Conservation (phyloP, 208 protist genomes). For the Crithidia thermophila region DNA sequence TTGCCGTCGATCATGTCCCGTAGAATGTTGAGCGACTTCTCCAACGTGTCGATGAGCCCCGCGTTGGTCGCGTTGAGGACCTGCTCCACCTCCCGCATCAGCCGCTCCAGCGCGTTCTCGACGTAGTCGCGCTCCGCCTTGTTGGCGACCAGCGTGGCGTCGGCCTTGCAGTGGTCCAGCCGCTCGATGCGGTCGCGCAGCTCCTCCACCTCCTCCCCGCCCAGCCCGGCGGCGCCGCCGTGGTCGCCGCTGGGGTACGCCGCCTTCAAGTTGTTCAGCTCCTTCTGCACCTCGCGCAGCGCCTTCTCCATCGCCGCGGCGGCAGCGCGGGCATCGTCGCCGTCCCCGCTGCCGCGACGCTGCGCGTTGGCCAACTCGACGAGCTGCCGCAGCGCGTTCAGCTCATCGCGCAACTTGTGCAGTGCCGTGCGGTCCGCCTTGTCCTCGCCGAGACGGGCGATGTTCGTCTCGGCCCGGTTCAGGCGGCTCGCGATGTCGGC, state of each 20-base stretch:
- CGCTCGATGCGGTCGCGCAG: slow-evolving; percentile 71
- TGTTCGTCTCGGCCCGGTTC: slow-evolving; percentile 27
- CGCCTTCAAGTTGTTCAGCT: slow-evolving; percentile 54
- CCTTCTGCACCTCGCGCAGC: slow-evolving; percentile 68
- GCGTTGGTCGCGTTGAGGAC: slow-evolving; percentile 92
- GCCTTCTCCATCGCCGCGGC: slow-evolving; percentile 37
- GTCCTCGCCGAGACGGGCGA: slow-evolving; percentile 49
- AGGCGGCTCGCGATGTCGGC: slow-evolving; percentile 46
- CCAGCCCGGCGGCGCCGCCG: slow-evolving; percentile 13
- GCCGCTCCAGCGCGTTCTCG: slow-evolving; percentile 89
- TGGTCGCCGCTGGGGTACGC: slow-evolving; percentile 19
- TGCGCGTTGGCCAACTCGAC: slow-evolving; percentile 45
- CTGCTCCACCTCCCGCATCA: slow-evolving; percentile 94
- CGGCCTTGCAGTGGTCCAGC: slow-evolving; percentile 87
- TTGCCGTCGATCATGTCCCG: slow-evolving; percentile 92
- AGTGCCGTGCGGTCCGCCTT: slow-evolving; percentile 75
- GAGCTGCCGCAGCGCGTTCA: slow-evolving; percentile 55
- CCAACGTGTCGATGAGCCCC: slow-evolving; percentile 90
- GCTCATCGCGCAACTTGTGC: slow-evolving; percentile 76
- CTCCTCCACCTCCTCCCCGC: slow-evolving; percentile 48
- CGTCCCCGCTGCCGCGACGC: slow-evolving; percentile 18
- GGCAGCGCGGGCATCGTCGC: background rate
- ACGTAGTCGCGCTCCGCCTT: slow-evolving; percentile 93
- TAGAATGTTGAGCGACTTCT: slow-evolving; percentile 89
- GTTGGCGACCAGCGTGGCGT: slow-evolving; percentile 87